A percentile compares a stretch with the other conserved stretches of the same genome.
Conservation (phyloP, 148 eudicot species). For the Suaeda aralocaspica region DNA sequence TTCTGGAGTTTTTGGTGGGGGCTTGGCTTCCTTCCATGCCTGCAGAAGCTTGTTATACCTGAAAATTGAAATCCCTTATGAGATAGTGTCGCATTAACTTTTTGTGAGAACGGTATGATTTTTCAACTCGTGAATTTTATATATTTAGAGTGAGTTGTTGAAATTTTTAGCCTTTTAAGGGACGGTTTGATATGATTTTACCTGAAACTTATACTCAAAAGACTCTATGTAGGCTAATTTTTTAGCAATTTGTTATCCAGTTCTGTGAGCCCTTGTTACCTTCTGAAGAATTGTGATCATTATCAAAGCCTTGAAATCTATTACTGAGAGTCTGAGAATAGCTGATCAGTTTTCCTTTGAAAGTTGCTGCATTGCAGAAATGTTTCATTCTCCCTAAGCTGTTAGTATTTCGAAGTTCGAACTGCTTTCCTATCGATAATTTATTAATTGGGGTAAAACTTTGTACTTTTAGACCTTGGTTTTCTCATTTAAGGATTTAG, state of each 20-base stretch:
- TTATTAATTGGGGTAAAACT: not conserved
- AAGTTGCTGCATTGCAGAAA: not conserved
- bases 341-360: not conserved
- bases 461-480: not conserved
- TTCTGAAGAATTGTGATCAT: too few species aligned
- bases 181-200: too few species aligned
- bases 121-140: too few species aligned
- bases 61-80: not conserved
- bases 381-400: not conserved
- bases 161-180: not conserved
- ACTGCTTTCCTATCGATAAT: not conserved
- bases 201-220: not conserved
- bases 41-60: constrained; percentile 78
- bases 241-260: not conserved
- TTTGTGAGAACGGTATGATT: too few species aligned
- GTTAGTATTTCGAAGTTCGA: not conserved
- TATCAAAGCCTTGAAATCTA: not conserved
- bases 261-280: not conserved
- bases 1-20: constrained; percentile 83
- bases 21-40: constrained; percentile 86
- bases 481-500: not conserved
- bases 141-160: not conserved
- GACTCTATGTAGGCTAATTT: not conserved
- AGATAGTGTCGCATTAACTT: not conserved
- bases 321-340: not conserved